Base-by-base conservation (phyloP, 139 green algal genomes). In the Limnomonas spitsbergensis region DNA sequence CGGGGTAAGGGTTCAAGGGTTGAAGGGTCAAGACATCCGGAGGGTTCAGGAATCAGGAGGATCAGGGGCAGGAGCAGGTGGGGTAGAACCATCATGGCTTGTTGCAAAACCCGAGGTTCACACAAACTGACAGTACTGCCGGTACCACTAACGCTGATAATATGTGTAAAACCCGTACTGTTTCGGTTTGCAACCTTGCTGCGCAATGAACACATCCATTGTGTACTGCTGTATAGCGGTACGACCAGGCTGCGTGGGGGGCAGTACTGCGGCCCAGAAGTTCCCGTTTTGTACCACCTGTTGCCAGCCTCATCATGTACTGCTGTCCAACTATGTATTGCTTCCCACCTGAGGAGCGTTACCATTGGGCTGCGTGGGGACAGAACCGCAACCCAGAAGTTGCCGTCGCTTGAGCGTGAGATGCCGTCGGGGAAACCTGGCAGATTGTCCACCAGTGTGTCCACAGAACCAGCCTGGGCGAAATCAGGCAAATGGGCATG, bases 401-500 rank as follows among this genome's bases (percentile, higher is more conserved):
- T 80, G 31, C 86, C 86, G 39, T 88, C 84, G 1, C 53, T 39
- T 1, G 66, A 34, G 2, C 40, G 75, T 20, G 78, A 78, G 2
- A 95, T 78, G 52, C 91, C 91, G 68, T 95, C 91, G 0, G 90
- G 90, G 40, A 90, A 90, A n/a, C 91, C 91, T 0, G 91, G 91
- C 32, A 95, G 80, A 2, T 75, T 61, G 37, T 88, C 83, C 3
- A 91, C 80, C 20, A 94, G 76, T 0, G 85, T 66, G 4, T 93
- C 86, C 4, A 54, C 54, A 1, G 71, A 82, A 29, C 91, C 91
- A 1, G 82, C 81, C 69, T 78, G 56, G 6, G 29, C n/a, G 56
- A 24, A 70, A 54, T 54, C 42, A 54, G 6, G 42, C 7, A 6
- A 54, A 9, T 9, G 42, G 9, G 42, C 42, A 40, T 40, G 66